phyloP scores from a whole-genome alignment of 23 red algal species.

The Gracilaria caudata region DNA sequence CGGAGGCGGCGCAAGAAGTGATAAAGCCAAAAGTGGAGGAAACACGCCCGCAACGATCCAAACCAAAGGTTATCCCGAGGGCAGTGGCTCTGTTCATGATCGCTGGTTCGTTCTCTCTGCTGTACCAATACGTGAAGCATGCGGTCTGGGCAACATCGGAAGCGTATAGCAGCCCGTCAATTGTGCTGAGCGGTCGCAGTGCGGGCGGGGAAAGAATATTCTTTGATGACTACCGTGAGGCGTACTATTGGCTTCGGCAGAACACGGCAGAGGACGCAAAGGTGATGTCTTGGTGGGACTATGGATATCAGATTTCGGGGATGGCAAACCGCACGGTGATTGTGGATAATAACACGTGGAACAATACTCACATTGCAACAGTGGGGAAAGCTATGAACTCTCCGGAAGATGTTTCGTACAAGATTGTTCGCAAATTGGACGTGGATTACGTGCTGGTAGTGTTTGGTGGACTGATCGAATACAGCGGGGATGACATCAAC shows the following conservation, averaged over 20 bases:
- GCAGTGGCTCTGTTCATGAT: conserved; percentile 62
- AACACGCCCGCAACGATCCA: not conserved
- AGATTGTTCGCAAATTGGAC: conserved; percentile 90
- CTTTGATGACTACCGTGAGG: conserved; percentile 98
- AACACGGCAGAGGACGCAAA: conserved; percentile 90
- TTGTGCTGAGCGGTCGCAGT: conserved; percentile 75
- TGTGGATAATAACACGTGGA: conserved; percentile 99
- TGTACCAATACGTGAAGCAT: conserved; percentile 83
- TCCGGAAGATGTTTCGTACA: conserved; percentile 86
- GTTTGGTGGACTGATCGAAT: conserved; percentile 95
- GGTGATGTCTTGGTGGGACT: conserved; percentile 99
- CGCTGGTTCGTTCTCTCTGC: conserved; percentile 54
- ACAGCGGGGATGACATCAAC: conserved; percentile 97
- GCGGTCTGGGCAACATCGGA: conserved; percentile 88
- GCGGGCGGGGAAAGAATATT: conserved; percentile 82
- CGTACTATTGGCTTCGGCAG: conserved; percentile 98
- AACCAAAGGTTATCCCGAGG: conserved; percentile 30
- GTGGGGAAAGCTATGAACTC: conserved; percentile 92
- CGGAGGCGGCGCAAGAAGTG: not conserved
- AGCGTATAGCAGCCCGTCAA: conserved; percentile 87
- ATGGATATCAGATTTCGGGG: conserved; percentile 98
- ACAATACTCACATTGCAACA: conserved; percentile 99
- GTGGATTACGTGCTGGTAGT: conserved; percentile 98
- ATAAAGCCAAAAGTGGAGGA: not conserved
- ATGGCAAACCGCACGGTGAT: conserved; percentile 97